These are phyloP conservation scores for Ostreobium quekettii DNA, from an alignment of 139 green algal species.

Conservation along the genomic window DNA sequence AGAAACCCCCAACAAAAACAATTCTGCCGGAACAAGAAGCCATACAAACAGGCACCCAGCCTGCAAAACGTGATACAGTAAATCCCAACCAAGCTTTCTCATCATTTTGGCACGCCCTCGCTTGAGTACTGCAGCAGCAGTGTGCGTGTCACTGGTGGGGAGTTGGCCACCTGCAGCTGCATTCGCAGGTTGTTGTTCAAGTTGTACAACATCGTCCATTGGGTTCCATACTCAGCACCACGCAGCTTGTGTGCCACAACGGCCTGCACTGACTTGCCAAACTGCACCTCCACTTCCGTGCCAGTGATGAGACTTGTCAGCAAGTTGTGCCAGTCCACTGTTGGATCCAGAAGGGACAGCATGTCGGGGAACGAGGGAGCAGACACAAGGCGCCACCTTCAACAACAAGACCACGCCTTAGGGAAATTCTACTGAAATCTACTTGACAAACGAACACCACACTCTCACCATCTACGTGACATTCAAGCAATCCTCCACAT, in stretches of 20 bases:
- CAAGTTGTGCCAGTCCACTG: slow-evolving; percentile 10
- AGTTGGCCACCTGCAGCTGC: background rate
- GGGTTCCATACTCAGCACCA: background rate
- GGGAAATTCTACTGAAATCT: too few species aligned
- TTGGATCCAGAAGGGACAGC: background rate
- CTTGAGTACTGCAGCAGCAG: slow-evolving; percentile 19
- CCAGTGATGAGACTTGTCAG: slow-evolving; percentile 10
- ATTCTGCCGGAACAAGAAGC: background rate
- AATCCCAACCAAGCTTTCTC: too few species aligned
- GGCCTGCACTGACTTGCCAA: slow-evolving; percentile 10
- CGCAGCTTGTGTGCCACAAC: slow-evolving; percentile 4
- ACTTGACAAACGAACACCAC: too few species aligned
- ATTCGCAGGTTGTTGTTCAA: slow-evolving; percentile 12
- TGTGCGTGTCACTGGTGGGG: background rate
- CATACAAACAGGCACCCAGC: background rate
- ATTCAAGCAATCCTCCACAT: too few species aligned
- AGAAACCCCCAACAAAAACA: background rate
- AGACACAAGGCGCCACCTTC: slow-evolving; percentile 6
- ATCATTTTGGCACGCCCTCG: background rate
- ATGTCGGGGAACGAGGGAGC: slow-evolving; percentile 1
- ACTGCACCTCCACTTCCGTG: slow-evolving; percentile 16
- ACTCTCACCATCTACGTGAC: too few species aligned
- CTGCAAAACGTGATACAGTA: too few species aligned
- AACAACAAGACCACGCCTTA: too few species aligned
- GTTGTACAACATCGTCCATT: slow-evolving; percentile 17